These are phyloP conservation scores for Nicotiana rustica DNA, from an alignment of 305 asterid genomes.

Conservation along the genomic window DNA sequence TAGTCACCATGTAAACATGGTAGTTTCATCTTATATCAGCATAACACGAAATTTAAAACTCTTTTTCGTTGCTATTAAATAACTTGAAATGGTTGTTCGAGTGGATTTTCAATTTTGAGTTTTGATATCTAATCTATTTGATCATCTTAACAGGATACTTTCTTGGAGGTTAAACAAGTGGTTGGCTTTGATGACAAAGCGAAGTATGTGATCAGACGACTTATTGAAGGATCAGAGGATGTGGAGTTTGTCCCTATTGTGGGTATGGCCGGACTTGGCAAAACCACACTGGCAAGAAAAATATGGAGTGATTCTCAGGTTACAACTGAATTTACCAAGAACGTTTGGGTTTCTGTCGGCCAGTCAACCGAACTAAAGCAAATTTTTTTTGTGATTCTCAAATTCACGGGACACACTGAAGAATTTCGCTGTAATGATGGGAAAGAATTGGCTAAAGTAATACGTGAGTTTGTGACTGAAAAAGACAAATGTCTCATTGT, in stretches of 20 bases:
- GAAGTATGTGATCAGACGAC: constrained; percentile 50
- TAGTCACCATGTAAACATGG: too few species aligned
- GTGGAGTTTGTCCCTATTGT: constrained; percentile 56
- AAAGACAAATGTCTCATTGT: constrained; percentile 56
- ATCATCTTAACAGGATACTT: constrained; percentile 45
- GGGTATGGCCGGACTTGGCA: constrained; percentile 76
- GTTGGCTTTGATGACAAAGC: constrained; percentile 70
- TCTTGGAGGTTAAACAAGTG: constrained; percentile 65
- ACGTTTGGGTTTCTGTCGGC: constrained; percentile 64
- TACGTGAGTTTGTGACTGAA: constrained; percentile 38
- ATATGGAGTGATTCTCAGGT: constrained; percentile 52
- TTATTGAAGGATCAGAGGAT: constrained; percentile 47
- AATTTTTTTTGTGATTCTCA: constrained; percentile 54
- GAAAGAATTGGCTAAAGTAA: constrained; percentile 45
- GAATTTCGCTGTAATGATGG: constrained; percentile 45
- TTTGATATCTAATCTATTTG: neutral
- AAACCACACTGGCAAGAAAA: constrained; percentile 71
- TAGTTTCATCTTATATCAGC: too few species aligned
- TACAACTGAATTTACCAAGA: constrained; percentile 52
- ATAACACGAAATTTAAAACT: too few species aligned
- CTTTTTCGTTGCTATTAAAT: too few species aligned
- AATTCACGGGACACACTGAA: constrained; percentile 42
- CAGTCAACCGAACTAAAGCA: constrained; percentile 54
- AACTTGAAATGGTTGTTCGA: too few species aligned
- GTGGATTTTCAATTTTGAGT: too few species aligned